Percentiles rank a stretch among this genome's conserved stretches.
phyloP scores from a whole-genome alignment of 2,329 filamentous ascomycete genomes.

The Colletotrichum lini region DNA sequence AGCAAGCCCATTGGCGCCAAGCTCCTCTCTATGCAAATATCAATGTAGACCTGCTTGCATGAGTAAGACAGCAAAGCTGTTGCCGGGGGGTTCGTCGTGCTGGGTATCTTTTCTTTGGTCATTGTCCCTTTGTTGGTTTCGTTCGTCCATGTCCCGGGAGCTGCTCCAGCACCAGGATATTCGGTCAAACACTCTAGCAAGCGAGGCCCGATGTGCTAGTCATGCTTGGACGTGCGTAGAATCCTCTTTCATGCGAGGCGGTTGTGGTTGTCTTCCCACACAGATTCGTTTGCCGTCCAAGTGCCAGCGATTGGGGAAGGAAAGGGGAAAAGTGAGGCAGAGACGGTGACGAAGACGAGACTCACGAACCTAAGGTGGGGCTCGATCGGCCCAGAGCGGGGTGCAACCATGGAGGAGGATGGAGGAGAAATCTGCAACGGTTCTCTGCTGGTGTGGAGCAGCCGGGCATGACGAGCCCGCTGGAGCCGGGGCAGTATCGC shows the following conservation, averaged over 20 bases:
- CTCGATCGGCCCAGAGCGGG: background rate
- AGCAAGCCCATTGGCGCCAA: background rate
- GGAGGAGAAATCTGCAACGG: background rate
- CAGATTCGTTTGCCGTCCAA: background rate
- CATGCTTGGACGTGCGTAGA: conserved; percentile 10
- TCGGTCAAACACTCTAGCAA: background rate
- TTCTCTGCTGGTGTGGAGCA: background rate
- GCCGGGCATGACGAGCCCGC: conserved; percentile 8
- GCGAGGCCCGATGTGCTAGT: background rate
- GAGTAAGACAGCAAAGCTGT: background rate
- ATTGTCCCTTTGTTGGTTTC: background rate
- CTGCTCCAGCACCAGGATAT: background rate
- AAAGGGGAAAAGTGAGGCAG: background rate
- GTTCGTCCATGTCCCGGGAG: background rate
- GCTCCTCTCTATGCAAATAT: background rate
- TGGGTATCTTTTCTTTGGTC: too few relatives aligned
- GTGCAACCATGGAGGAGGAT: background rate
- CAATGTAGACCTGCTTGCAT: background rate
- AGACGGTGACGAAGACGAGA: background rate
- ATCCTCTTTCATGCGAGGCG: conserved; percentile 6
- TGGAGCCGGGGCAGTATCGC: conserved; percentile 12
- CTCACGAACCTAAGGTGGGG: conserved; percentile 22
- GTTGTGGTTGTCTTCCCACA: background rate
- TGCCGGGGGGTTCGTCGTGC: background rate
- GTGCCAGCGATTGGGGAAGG: background rate